Evolutionary conservation across 305 asterid species (phyloP), one percentile per base, ranked within the genome.

Genomic region (Ilex paraguariensis): DNA sequence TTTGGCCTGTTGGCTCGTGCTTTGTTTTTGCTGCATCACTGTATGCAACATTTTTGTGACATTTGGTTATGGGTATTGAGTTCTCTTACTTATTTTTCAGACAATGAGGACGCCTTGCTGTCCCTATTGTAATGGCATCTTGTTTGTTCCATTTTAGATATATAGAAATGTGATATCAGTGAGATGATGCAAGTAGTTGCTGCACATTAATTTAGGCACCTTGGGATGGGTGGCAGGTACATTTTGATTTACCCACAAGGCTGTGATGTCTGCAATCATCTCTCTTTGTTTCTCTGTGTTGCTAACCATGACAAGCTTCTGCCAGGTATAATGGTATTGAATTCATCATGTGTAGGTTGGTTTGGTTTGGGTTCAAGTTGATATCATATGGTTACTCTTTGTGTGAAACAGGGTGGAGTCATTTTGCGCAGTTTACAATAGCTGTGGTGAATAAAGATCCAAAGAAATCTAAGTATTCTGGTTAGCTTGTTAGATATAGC

Each of bases 401-500:
- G 0, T 5, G 7, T 8, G 17, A 52, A 13, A 13, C 56, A 13
- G 56, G 56, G 28, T 52, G 56, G 56, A 52, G 56, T 52, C 56
- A 13, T 8, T 16, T 52, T 52, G 28, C 3, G 7, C 56, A 3
- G 13, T 52, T 52, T 3, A 52, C 56, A 52, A 13, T 52, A 6
- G 56, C 15, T 52, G 56, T 52, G 28, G 15, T 13, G 15, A 52
- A 52, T 52, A 52, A 52, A 52, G 56, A 52, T 16, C 56, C 56
- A 6, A 52, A 16, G 28, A 52, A 52, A 52, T 52, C 56, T 13
- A 52, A 52, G 28, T 52, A 52, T 52, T 52, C 28, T 52, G 56
- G 15, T 52, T 16, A 13, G 15, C n/a, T n/a, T n/a, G n/a, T n/a
- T n/a, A n/a, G n/a, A n/a, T n/a, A n/a, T n/a, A n/a, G n/a, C n/a